phyloP scores from a whole-genome alignment of 2,329 filamentous ascomycete genomes.

The Xylaria sp. region DNA sequence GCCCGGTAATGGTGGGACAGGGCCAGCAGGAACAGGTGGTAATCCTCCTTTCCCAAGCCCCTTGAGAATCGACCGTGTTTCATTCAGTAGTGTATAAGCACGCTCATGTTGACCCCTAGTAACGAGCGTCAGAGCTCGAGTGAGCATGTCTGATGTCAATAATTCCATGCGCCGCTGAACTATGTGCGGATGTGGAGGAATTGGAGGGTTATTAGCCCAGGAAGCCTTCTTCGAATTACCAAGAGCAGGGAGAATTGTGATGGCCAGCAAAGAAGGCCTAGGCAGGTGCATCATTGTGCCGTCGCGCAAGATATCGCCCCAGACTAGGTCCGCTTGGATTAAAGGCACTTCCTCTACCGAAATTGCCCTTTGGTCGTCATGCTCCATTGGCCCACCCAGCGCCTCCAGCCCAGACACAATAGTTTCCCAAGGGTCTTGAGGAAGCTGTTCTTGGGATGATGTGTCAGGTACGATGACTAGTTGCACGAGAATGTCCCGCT shows the following conservation, averaged over 20 bases:
- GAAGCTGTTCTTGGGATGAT: constrained; percentile 81
- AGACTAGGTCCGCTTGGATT: constrained; percentile 92
- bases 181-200: constrained; percentile 93
- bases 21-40: constrained; percentile 71
- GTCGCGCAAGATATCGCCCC: constrained; percentile 92
- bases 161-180: constrained; percentile 98
- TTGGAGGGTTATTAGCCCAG: constrained; percentile 76
- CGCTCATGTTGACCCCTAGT: constrained; percentile 92
- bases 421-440: constrained; percentile 96
- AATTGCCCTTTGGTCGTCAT: constrained; percentile 81
- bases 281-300: constrained; percentile 86
- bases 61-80: constrained; percentile 95
- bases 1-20: constrained; percentile 45
- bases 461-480: constrained; percentile 91
- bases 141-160: constrained; percentile 97
- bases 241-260: constrained; percentile 87
- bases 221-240: constrained; percentile 71
- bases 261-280: constrained; percentile 88
- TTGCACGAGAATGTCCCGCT: constrained; percentile 91
- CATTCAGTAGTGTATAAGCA: constrained; percentile 88
- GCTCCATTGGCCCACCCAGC: constrained; percentile 85
- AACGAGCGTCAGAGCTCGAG: constrained; percentile 88
- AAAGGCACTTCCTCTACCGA: constrained; percentile 95
- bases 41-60: constrained; percentile 94
- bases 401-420: constrained; percentile 96